Evolutionary conservation across 1,284 basidiomycete genomes (phyloP).

Genomic region (Cryptococcus sp.): DNA sequence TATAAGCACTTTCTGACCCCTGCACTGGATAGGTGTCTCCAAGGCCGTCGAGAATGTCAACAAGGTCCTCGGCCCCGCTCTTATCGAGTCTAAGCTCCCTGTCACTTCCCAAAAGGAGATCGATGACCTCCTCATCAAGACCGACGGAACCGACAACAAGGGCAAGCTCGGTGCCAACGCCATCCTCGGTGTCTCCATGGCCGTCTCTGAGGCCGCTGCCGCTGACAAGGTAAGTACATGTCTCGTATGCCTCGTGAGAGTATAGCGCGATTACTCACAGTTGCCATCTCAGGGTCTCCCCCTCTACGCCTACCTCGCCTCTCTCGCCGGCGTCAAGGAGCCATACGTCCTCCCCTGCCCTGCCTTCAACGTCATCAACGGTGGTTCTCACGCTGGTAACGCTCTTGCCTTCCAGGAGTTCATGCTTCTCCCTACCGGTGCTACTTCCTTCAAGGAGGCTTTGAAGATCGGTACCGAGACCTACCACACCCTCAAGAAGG

Average conservation of each 20-base stretch:
- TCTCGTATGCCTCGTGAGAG: not conserved
- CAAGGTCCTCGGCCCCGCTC: constrained; percentile 81
- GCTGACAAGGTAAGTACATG: constrained; percentile 66
- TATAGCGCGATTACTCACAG: constrained; percentile 2
- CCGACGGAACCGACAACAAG: constrained; percentile 98
- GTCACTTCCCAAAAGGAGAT: constrained; percentile 95
- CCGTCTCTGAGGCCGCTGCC: constrained; percentile 90
- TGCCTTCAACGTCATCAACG: constrained; percentile 99
- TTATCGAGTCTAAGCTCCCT: constrained; percentile 81
- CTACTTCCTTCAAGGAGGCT: constrained; percentile 87
- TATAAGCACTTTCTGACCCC: not conserved
- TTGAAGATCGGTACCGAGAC: constrained; percentile 99
- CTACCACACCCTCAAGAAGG: constrained; percentile 98
- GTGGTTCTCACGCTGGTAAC: constrained; percentile 99
- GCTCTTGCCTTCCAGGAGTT: constrained; percentile 99
- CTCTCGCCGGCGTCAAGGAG: constrained; percentile 88
- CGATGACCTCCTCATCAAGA: constrained; percentile 98
- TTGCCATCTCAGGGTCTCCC: constrained; percentile 65
- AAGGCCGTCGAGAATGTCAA: constrained; percentile 98
- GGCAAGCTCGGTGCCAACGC: constrained; percentile 99
- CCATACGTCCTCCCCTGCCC: constrained; percentile 90
- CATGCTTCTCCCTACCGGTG: constrained; percentile 97
- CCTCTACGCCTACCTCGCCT: constrained; percentile 94
- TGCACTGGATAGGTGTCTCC: constrained; percentile 66
- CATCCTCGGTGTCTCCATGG: constrained; percentile 98